Evolutionary conservation across 2,329 filamentous ascomycete species (phyloP).

Genomic region (Penicillium sp.): DNA sequence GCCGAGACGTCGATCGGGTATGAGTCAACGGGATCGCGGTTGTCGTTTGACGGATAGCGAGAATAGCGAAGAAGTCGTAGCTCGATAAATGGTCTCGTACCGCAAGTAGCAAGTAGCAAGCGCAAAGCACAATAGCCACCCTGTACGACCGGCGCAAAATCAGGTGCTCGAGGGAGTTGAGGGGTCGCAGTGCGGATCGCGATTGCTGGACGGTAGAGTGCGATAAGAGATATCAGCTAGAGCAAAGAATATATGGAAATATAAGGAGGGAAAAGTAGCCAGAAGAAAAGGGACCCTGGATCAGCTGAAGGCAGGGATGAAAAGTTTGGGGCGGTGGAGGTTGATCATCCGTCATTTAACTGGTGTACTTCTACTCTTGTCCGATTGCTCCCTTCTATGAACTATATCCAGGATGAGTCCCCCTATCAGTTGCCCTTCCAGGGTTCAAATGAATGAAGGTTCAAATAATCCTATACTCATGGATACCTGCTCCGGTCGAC

Average conservation of each 20-base stretch:
- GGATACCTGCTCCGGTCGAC: conserved; percentile 8
- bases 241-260: conserved; percentile 2
- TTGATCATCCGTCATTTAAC: conserved; percentile 13
- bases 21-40: conserved; percentile 1
- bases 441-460: too few species aligned
- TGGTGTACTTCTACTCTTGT: conserved; percentile 1
- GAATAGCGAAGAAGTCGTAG: not conserved
- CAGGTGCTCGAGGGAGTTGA: conserved; percentile 4
- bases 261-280: not conserved
- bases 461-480: not conserved
- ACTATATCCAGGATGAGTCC: not conserved
- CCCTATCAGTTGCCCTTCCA: not conserved
- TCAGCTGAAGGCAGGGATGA: conserved; percentile 19
- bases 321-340: conserved; percentile 23
- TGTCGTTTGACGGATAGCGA: not conserved
- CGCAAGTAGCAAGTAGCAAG: not conserved
- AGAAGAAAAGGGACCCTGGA: conserved; percentile 1
- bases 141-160: conserved; percentile 21
- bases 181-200: conserved; percentile 1
- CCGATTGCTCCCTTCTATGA: not conserved
- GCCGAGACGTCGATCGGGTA: conserved; percentile 5
- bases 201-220: conserved; percentile 1
- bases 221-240: not conserved
- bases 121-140: conserved; percentile 8
- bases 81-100: not conserved